Evolutionary conservation across 257 asterid genomes (phyloP), one percentile per base, ranked within the genome.

Genomic region (Capsicum chinense): DNA sequence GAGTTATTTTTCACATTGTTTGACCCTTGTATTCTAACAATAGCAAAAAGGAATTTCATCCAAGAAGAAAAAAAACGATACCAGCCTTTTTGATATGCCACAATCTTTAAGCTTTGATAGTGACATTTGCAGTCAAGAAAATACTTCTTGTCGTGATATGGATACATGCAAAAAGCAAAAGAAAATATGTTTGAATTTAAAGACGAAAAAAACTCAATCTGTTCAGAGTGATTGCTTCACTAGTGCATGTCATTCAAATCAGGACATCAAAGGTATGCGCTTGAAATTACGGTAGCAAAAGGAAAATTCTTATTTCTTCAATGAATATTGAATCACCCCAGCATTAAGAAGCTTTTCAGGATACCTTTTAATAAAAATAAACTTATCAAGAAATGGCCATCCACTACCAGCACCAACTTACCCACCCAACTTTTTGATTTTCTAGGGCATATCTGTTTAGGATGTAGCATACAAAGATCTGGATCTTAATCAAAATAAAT

Each of bases 31-130:
- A 35, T 84, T 84, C 70, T 58, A 81, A 79, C 84, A 86, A 82
- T 92, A 94, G 98, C 79, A 56, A 50, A 90, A 90, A 86, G 97
- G 95, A 87, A 92, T 95, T 79, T 88, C 85, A 82, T 88, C 92
- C 57, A 92, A 92, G 89, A 87, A 86, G 80, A 83, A 83, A 52
- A 91, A 90, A 62, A 87, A 39, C 6, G 93, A 84, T 56, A 21
- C 78, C 1, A 91, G 83, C 35, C 81, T 79, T 58, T 87, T 44
- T 59, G 88, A 83, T 66, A 26, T 58, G 83, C 44, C 86, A 14
- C 78, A 84, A 19, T 52, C 86, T 15, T 26, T 42, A 79, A 76
- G 85, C 73, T 82, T 85, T 14, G 87, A 62, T 54, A 60, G 56
- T 35, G 62, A 71, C 16, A 35, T 54, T 52, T 50, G 84, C 70